A percentile compares a stretch with the other conserved stretches of the same genome.
phyloP scores from a whole-genome alignment of 2,329 filamentous ascomycete genomes.

The Aureobasidium sp. region DNA sequence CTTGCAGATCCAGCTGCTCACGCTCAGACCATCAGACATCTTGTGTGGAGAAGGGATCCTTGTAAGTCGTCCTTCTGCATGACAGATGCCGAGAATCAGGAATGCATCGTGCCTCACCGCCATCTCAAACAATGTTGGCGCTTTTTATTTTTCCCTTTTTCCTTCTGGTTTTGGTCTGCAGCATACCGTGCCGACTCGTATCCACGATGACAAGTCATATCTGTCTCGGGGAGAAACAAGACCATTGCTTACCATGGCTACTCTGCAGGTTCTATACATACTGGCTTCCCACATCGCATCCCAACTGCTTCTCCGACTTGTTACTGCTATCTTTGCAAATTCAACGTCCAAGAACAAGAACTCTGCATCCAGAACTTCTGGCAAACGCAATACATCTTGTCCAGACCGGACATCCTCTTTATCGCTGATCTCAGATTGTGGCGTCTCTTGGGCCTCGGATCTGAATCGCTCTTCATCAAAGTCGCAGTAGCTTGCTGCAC shows the following conservation, averaged over 20 bases:
- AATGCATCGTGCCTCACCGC: conserved; percentile 15
- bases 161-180: conserved; percentile 12
- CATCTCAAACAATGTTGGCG: conserved; percentile 7
- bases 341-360: not conserved
- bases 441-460: conserved; percentile 1
- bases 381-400: not conserved
- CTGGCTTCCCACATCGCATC: conserved; percentile 4
- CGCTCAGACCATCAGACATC: conserved; percentile 8
- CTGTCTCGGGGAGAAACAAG: conserved; percentile 4
- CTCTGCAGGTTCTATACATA: conserved; percentile 13
- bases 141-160: conserved; percentile 10
- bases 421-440: not conserved
- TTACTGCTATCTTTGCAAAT: not conserved
- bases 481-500: conserved; percentile 11
- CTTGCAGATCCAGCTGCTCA: conserved; percentile 10
- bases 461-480: not conserved
- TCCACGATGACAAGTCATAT: conserved; percentile 14
- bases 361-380: not conserved
- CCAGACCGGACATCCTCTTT: not conserved
- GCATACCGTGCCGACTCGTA: conserved; percentile 10
- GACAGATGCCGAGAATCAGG: conserved; percentile 14
- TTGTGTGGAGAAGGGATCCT: conserved; percentile 13
- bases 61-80: conserved; percentile 14
- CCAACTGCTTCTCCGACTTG: not conserved
- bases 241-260: conserved; percentile 11